Conservation (phyloP, 208 protist species). For the Angomonas ambiguus region DNA sequence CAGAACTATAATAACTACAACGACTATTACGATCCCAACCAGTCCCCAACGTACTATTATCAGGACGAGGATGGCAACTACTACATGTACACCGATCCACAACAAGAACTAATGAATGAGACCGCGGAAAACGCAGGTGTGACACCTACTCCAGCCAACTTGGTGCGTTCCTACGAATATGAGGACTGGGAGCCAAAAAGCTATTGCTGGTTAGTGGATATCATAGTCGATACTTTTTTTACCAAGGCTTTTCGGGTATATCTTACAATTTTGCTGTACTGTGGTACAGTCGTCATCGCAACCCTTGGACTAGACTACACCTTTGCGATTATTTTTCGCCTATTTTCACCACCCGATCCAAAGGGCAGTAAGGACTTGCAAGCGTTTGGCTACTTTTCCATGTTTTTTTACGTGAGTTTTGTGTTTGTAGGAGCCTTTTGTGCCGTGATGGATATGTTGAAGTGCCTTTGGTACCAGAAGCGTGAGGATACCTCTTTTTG, state of each 20-base stretch:
- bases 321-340: constrained; percentile 65
- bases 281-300: constrained; percentile 44
- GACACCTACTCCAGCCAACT: constrained; percentile 26
- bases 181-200: constrained; percentile 64
- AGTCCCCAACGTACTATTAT: constrained; percentile 74
- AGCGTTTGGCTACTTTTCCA: constrained; percentile 56
- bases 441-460: constrained; percentile 65
- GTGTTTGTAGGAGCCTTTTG: constrained; percentile 56
- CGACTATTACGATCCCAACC: constrained; percentile 38
- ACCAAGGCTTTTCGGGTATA: constrained; percentile 65
- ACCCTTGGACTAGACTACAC: constrained; percentile 60
- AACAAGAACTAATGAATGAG: constrained; percentile 15
- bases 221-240: constrained; percentile 77
- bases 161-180: constrained; percentile 65
- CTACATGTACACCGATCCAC: constrained; percentile 41
- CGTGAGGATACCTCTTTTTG: constrained; percentile 63
- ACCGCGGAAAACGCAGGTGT: constrained; percentile 18
- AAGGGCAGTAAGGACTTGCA: constrained; percentile 28
- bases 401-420: constrained; percentile 83
- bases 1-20: constrained; percentile 25
- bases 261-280: constrained; percentile 73
- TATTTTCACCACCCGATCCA: constrained; percentile 43
- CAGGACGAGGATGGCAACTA: constrained; percentile 70
- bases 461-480: constrained; percentile 54
- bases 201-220: constrained; percentile 70